Base-by-base conservation (phyloP, 2,329 filamentous ascomycete genomes). In the Fusarium globosum region DNA sequence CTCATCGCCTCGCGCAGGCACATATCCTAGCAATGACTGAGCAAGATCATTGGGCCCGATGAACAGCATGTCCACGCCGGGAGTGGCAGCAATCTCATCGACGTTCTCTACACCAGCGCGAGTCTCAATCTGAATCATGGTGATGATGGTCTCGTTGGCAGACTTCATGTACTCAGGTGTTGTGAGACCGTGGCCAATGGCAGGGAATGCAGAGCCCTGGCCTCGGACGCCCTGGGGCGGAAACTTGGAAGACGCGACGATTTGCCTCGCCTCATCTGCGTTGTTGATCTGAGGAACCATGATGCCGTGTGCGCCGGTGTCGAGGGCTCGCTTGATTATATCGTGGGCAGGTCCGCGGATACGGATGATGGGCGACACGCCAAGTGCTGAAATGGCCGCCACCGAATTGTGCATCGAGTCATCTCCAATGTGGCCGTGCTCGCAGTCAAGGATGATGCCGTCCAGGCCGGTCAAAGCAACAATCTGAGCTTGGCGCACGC, bases 401-500 rank as follows among this genome's bases (percentile, higher is more conserved):
- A 66, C 55, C 2, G 61, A 66, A 18, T 66, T 66, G 61, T 68
- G 61, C 65, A 68, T 68, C 0, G 61, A 60, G 48, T 68, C 61
- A 51, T 68, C 65, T 7, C 61, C 61, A 26, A 68, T 68, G 41
- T 68, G 65, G 14, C 65, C 65, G 21, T 68, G 65, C 8, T 68
- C 82, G 57, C 84, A 84, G 67, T 85, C 86, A 56, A 86, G 81
- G 55, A 86, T 84, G 51, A 88, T 82, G 59, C 84, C 85, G 62
- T 87, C 86, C 15, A 88, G 76, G 13, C 85, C 86, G 4, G 86
- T 86, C 49, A 84, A 77, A 14, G 86, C 82, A 15, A 88, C 83
- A 20, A 88, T 83, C 65, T 88, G 86, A 39, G 86, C 86, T 66
- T 80, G 78, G 45, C 86, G 83, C 2, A 86, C 79, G 1, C 84